Conservation (phyloP, 441 rosid species). For the Sinapis alba region DNA sequence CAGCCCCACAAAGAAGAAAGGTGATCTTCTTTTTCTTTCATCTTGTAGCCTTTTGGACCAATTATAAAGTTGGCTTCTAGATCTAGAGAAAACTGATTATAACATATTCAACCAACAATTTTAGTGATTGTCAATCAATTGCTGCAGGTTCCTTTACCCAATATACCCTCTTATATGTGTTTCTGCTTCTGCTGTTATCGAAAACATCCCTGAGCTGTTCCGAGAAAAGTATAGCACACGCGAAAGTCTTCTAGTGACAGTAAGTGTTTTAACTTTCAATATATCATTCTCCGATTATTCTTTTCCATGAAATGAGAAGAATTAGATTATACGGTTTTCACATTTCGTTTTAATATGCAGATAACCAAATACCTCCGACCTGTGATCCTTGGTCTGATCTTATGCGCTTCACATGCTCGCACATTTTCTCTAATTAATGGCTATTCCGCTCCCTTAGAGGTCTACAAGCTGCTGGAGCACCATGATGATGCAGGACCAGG, state of each 20-base stretch:
- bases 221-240: constrained; percentile 57
- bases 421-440: constrained; percentile 87
- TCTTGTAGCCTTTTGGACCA: constrained; percentile 6
- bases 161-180: constrained; percentile 89
- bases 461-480: constrained; percentile 88
- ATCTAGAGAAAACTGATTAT: constrained; percentile 8
- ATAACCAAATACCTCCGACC: constrained; percentile 75
- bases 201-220: constrained; percentile 90
- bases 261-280: constrained; percentile 39
- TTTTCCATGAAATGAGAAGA: constrained; percentile 8
- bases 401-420: constrained; percentile 85
- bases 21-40: constrained; percentile 38
- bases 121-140: constrained; percentile 4
- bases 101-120: background rate
- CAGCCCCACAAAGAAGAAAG: constrained; percentile 99
- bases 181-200: constrained; percentile 94
- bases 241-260: constrained; percentile 54
- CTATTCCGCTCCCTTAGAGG: constrained; percentile 81
- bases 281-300: constrained; percentile 1
- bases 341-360: constrained; percentile 48
- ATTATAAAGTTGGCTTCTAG: constrained; percentile 2
- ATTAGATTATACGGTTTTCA: background rate
- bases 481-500: constrained; percentile 80
- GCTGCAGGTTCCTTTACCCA: constrained; percentile 87
- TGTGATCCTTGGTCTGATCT: constrained; percentile 67